Evolutionary conservation across 495 filamentous ascomycete genomes (phyloP).

Genomic region (Hypoxylon intermedium): DNA sequence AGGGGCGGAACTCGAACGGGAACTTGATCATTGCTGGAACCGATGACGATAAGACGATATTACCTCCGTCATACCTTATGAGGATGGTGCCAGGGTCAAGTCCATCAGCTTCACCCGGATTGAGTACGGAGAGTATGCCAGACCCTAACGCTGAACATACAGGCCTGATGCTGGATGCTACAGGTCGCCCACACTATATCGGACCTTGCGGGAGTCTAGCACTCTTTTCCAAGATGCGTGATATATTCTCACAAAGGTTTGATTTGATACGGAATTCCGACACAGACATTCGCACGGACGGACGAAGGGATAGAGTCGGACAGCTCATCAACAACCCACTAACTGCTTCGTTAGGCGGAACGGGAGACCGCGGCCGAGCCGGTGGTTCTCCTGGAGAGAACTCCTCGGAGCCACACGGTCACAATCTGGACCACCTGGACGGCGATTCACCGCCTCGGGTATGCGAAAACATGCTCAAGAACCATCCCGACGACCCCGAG

Average conservation of each 20-base stretch:
- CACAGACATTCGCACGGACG: background rate
- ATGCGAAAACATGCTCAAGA: conserved; percentile 30
- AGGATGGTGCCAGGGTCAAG: background rate
- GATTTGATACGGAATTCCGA: conserved; percentile 12
- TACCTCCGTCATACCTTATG: conserved; percentile 34
- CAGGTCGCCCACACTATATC: conserved; percentile 49
- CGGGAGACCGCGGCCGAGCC: conserved; percentile 18
- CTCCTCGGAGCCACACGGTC: background rate
- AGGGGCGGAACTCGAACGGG: background rate
- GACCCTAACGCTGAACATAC: conserved; percentile 7
- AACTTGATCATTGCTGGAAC: conserved; percentile 22
- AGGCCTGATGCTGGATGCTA: conserved; percentile 45
- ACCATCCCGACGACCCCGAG: conserved; percentile 31
- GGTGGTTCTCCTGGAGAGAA: background rate
- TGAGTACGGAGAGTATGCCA: background rate
- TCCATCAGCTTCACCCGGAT: conserved; percentile 5
- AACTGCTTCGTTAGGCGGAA: conserved; percentile 29
- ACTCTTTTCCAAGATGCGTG: conserved; percentile 43
- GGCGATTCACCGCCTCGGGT: conserved; percentile 31
- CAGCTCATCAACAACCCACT: conserved; percentile 18
- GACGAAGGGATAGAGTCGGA: background rate
- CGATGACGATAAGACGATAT: conserved; percentile 15
- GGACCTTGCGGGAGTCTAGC: conserved; percentile 48
- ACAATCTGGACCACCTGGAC: conserved; percentile 25
- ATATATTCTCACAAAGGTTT: conserved; percentile 33